A percentile compares a stretch with the other conserved stretches of the same genome.
Conservation (phyloP, 495 filamentous ascomycete species). For the Neurospora sp. region DNA sequence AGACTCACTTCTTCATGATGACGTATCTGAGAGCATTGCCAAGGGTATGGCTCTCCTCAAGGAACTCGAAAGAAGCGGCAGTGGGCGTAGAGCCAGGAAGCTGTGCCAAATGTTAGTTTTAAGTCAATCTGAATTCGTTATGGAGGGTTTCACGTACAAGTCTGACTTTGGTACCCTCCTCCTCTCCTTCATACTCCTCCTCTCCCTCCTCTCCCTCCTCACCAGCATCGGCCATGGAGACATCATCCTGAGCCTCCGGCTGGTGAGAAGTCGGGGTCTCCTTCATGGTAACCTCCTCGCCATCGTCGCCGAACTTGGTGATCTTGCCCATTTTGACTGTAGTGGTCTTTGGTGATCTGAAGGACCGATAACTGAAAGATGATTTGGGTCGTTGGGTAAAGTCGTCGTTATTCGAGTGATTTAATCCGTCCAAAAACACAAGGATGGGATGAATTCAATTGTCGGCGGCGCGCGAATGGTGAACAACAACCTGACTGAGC, state of each 20-base stretch:
- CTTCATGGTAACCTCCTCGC: constrained; percentile 44
- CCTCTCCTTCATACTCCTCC: constrained; percentile 13
- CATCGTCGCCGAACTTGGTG: constrained; percentile 5
- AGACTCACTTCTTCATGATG: constrained; percentile 89
- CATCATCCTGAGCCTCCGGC: constrained; percentile 30
- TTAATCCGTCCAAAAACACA: not conserved
- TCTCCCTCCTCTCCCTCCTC: constrained; percentile 32
- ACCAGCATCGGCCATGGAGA: constrained; percentile 22
- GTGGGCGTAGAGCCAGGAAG: constrained; percentile 61
- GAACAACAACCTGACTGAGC: not conserved
- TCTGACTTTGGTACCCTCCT: constrained; percentile 21
- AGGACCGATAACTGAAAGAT: not conserved
- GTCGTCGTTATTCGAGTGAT: not conserved
- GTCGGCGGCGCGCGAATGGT: not conserved
- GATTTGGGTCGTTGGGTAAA: not conserved
- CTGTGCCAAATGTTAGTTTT: constrained; percentile 26
- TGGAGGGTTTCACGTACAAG: constrained; percentile 17
- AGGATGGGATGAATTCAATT: not conserved
- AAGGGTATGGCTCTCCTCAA: constrained; percentile 85
- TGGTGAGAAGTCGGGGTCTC: constrained; percentile 35
- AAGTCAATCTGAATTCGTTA: not conserved
- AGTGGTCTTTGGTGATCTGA: constrained; percentile 7
- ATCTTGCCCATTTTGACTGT: constrained; percentile 19
- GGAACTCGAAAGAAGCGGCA: constrained; percentile 71
- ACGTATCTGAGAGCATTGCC: constrained; percentile 90